phyloP scores from a whole-genome alignment of 768 basidiomycete species.

The Kwoniella dejecticola region DNA sequence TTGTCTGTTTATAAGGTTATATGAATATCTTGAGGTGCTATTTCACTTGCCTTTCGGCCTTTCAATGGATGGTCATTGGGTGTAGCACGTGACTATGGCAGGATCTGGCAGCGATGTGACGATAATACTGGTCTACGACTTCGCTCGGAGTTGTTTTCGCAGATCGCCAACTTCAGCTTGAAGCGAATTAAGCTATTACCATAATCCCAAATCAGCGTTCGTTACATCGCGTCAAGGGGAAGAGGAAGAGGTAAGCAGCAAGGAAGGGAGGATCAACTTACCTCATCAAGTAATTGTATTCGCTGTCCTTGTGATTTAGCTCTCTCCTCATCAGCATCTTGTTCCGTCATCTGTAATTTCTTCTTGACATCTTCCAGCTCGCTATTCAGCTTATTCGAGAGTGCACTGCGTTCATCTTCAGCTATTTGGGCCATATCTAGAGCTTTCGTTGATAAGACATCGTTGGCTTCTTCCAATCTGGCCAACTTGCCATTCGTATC shows the following conservation, averaged over 20 bases:
- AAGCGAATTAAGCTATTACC: slow-evolving; percentile 44
- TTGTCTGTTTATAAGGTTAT: no score
- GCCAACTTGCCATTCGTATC: slow-evolving; percentile 72
- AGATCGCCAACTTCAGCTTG: slow-evolving; percentile 51
- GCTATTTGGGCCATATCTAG: slow-evolving; percentile 73
- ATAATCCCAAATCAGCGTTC: no score
- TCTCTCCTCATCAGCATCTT: slow-evolving; percentile 62
- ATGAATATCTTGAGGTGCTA: no score
- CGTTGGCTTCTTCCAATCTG: slow-evolving; percentile 77
- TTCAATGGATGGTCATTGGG: no score
- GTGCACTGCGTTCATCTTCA: slow-evolving; percentile 58
- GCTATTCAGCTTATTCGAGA: slow-evolving; percentile 60
- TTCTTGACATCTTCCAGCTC: slow-evolving; percentile 64
- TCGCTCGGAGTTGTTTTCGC: slow-evolving; percentile 43
- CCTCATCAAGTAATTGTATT: slow-evolving; percentile 81
- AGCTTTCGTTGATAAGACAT: slow-evolving; percentile 70
- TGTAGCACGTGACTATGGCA: no score
- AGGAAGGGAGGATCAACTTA: no score
- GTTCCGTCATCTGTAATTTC: slow-evolving; percentile 66
- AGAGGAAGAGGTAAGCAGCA: no score
- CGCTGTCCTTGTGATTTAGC: slow-evolving; percentile 82
- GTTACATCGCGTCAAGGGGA: no score
- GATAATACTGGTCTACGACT: no score
- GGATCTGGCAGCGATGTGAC: no score
- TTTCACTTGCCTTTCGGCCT: no score